Evolutionary conservation across 768 basidiomycete species (phyloP).

Genomic region (Dendrothele bispora): DNA sequence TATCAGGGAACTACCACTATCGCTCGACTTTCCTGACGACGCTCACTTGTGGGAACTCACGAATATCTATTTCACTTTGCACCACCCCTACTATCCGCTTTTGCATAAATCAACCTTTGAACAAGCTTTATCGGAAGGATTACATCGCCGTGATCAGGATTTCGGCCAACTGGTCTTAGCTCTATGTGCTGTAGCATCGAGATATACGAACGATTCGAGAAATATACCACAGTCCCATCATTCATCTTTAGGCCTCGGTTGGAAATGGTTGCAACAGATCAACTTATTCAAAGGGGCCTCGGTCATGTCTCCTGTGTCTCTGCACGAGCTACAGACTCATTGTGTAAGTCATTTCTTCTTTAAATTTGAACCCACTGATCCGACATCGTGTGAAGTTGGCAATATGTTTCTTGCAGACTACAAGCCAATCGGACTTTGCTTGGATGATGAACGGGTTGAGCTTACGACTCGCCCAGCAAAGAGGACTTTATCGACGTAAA

Average conservation of each 20-base stretch:
- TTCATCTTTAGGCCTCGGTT: not conserved
- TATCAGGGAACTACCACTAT: too few species aligned
- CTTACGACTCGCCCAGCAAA: conserved; percentile 72
- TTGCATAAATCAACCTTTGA: conserved; percentile 76
- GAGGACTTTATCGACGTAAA: conserved; percentile 60
- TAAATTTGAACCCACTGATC: not conserved
- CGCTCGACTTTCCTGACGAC: conserved; percentile 42
- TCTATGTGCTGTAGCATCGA: conserved; percentile 59
- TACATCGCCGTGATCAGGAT: conserved; percentile 47
- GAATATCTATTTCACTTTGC: conserved; percentile 61
- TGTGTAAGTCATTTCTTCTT: conserved; percentile 43
- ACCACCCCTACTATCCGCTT: conserved; percentile 61
- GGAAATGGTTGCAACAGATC: conserved; percentile 7
- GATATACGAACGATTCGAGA: conserved; percentile 59
- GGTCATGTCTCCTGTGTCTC: conserved; percentile 52
- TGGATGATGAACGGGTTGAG: conserved; percentile 70
- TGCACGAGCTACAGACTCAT: conserved; percentile 74
- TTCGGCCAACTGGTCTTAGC: conserved; percentile 52
- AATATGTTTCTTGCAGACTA: conserved; percentile 45
- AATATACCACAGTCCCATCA: not conserved
- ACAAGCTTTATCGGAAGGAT: conserved; percentile 41
- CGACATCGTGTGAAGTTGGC: conserved; percentile 37
- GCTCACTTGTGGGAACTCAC: conserved; percentile 58
- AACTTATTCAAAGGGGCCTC: conserved; percentile 37
- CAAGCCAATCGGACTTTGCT: conserved; percentile 48